Base-by-base conservation (phyloP, 768 basidiomycete genomes). In the Mycena capillaripes region DNA sequence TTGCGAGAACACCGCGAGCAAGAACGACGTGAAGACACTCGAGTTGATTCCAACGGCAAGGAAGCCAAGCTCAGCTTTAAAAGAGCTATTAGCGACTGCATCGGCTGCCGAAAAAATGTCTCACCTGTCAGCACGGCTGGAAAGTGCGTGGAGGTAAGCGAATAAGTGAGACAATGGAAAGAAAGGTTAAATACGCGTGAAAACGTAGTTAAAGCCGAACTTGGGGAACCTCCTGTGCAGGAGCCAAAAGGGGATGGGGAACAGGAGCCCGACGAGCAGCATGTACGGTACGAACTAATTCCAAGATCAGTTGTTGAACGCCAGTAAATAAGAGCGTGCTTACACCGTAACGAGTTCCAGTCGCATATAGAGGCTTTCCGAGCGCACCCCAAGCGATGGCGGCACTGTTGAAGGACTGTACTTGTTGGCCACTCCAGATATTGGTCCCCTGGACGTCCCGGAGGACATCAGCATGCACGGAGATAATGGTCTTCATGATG, bases 381-480 rank as follows among this genome's bases (percentile, higher is more conserved):
- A 89, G 85, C 1, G 87, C 89, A 34, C 89, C 89, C 88, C 89
- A 90, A 0, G 89, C 84, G 50, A 89, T 84, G 12, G 88, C 89
- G 62, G 82, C 84, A 55, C 83, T 86, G 79, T 89, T 89, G 77
- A 87, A 89, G 11, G 78, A 77, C 79, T 87, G 85, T 2, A 86
- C 82, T 76, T 89, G 87, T 76, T 88, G 88, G 11, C 89, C 89
- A 40, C 86, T 88, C 88, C 88, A 90, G 50, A 89, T 84, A 78
- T 88, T 88, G 4, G 86, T 82, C 27, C 87, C 88, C 72, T 88
- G 85, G 16, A 88, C 84, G 30, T 81, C 81, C 16, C 79, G 80
- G 17, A 89, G 82, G 42, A 87, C 76, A 4, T 79, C 78, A 17
- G 84, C 81, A 62, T 90, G 82, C 7, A 79, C 40, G n/a, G 40